Evolutionary conservation across 164 flowering plant genomes (phyloP).

Genomic region (Dillenia turbinata): DNA sequence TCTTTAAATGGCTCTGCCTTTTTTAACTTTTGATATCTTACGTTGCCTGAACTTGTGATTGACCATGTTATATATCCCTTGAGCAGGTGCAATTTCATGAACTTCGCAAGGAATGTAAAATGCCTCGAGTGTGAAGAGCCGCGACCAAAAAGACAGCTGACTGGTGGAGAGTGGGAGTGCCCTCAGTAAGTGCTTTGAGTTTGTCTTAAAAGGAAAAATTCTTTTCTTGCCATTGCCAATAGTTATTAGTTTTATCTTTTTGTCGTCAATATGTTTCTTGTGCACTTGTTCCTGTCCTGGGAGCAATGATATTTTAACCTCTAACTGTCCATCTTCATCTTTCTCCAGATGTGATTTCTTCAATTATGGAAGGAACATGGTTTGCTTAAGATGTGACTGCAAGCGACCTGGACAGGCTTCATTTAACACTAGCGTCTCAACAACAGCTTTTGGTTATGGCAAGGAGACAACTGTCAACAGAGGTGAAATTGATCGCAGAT

Average conservation of each 20-base stretch:
- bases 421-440: slow-evolving; percentile 8
- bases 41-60: not conserved
- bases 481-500: slow-evolving; percentile 30
- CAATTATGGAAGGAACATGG: slow-evolving; percentile 69
- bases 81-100: slow-evolving; percentile 89
- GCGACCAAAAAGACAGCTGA: slow-evolving; percentile 74
- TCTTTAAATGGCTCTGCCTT: too few relatives aligned
- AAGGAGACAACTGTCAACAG: slow-evolving; percentile 22
- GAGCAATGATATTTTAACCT: too few relatives aligned
- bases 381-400: slow-evolving; percentile 92
- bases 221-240: not conserved
- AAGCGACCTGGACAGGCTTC: slow-evolving; percentile 52
- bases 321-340: not conserved
- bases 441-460: slow-evolving; percentile 17
- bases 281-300: not conserved
- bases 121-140: slow-evolving; percentile 84
- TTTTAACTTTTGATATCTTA: too few relatives aligned
- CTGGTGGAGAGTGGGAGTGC: slow-evolving; percentile 98
- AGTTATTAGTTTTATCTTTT: not conserved
- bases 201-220: not conserved
- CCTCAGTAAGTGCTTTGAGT: slow-evolving; percentile 69
- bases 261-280: not conserved
- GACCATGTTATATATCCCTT: not conserved
- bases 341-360: slow-evolving; percentile 77
- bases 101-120: slow-evolving; percentile 79